These are phyloP conservation scores for Wickerhamiella parazyma DNA, from an alignment of 805 yeast genomes.

Conservation along the genomic window DNA sequence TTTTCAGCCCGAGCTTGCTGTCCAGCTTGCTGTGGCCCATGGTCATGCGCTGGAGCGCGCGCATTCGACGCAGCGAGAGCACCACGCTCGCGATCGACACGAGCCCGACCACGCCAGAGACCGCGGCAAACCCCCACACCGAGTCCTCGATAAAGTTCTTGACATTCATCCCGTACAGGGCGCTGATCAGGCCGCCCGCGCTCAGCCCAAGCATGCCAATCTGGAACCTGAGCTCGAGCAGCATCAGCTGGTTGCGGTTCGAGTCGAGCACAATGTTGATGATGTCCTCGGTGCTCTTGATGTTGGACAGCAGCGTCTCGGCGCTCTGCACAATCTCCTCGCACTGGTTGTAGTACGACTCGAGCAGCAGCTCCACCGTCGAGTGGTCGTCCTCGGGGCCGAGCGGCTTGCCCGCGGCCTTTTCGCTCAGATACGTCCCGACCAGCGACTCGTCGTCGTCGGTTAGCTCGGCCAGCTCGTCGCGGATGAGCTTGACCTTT, in stretches of 20 bases:
- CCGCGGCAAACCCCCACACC: conserved; percentile 49
- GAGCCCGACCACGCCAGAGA: conserved; percentile 34
- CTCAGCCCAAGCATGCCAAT: conserved; percentile 76
- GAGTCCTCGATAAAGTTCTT: conserved; percentile 83
- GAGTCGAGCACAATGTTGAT: conserved; percentile 87
- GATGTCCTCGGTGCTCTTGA: conserved; percentile 86
- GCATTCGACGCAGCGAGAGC: conserved; percentile 43
- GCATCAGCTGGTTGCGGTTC: conserved; percentile 84
- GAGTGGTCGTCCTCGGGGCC: conserved; percentile 45
- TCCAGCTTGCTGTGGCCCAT: conserved; percentile 25
- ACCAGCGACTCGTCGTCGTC: conserved; percentile 82
- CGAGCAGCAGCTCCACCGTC: conserved; percentile 81
- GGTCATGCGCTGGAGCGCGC: conserved; percentile 59
- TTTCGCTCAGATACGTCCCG: conserved; percentile 65
- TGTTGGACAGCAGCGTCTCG: conserved; percentile 65
- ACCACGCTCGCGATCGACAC: conserved; percentile 35
- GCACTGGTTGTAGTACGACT: conserved; percentile 77
- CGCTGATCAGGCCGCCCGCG: conserved; percentile 64
- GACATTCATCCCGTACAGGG: conserved; percentile 91
- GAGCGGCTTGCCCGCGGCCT: conserved; percentile 33
- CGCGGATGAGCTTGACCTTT: conserved; percentile 68
- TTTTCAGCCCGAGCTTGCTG: not conserved
- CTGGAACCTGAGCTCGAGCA: conserved; percentile 69
- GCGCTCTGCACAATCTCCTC: conserved; percentile 91
- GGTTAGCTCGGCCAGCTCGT: conserved; percentile 68